A percentile compares a stretch with the other conserved stretches of the same genome.
phyloP scores from a whole-genome alignment of 768 basidiomycete genomes.

The Collybia nuda region DNA sequence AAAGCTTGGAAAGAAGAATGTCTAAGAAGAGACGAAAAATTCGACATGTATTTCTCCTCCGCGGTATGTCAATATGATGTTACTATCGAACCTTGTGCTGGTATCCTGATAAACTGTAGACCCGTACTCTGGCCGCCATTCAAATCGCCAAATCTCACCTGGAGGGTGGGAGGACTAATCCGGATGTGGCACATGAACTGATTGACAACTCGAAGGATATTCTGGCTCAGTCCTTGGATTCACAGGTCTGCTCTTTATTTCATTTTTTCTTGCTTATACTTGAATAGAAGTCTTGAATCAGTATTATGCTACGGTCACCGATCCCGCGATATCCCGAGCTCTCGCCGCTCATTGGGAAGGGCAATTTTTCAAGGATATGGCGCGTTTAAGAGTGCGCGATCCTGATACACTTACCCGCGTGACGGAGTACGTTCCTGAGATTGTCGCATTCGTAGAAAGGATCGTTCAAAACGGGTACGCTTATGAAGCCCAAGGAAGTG shows the following conservation, averaged over 20 bases:
- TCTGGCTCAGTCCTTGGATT: conserved; percentile 70
- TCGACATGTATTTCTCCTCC: conserved; percentile 81
- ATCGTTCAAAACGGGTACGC: conserved; percentile 88
- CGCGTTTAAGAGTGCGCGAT: conserved; percentile 77
- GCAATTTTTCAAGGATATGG: conserved; percentile 92
- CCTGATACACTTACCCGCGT: conserved; percentile 94
- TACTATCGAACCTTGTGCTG: conserved; percentile 10
- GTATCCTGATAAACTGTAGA: conserved; percentile 31
- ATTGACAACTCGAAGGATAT: conserved; percentile 79
- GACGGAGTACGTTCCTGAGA: conserved; percentile 96
- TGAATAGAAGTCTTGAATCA: conserved; percentile 25
- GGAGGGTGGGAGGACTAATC: conserved; percentile 35
- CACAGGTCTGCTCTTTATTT: conserved; percentile 49
- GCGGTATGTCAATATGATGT: conserved; percentile 52
- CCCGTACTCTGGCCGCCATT: conserved; percentile 52
- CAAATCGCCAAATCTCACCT: conserved; percentile 44
- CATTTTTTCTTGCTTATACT: conserved; percentile 1
- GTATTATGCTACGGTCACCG: conserved; percentile 79
- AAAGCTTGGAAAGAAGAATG: conserved; percentile 68
- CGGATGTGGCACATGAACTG: conserved; percentile 50
- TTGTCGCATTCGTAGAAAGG: conserved; percentile 82
- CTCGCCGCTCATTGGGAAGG: conserved; percentile 88
- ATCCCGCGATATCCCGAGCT: conserved; percentile 81
- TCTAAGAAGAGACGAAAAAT: conserved; percentile 84
- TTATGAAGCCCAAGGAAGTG: conserved; percentile 66